Conservation (phyloP, 306 rosid species). For the Trifolium subterraneum region DNA sequence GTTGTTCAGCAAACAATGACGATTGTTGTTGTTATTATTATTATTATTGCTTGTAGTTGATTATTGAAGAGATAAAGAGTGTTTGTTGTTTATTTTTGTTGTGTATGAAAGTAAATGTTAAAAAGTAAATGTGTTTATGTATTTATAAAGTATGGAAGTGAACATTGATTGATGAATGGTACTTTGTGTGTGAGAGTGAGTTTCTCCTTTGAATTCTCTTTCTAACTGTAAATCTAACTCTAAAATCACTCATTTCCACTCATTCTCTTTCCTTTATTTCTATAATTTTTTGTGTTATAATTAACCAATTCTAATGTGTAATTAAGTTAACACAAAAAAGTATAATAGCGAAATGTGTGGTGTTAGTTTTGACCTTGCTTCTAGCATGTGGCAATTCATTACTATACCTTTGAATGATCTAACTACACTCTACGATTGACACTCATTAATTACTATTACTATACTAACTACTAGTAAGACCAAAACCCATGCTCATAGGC, state of each 20-base stretch:
- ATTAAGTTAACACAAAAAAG: background rate
- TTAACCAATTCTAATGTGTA: background rate
- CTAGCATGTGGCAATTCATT: conserved; percentile 27
- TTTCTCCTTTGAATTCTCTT: conserved; percentile 32
- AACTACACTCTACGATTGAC: background rate
- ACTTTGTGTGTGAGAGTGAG: background rate
- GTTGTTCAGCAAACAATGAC: background rate
- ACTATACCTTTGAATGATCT: background rate
- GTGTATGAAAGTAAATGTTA: background rate
- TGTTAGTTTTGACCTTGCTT: conserved; percentile 35
- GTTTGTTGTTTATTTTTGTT: background rate
- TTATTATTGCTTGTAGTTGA: background rate
- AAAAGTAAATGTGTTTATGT: background rate
- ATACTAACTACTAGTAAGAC: too few relatives aligned
- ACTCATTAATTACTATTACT: too few relatives aligned
- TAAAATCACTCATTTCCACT: conserved; percentile 54
- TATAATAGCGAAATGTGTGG: conserved; percentile 36
- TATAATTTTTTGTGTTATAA: background rate
- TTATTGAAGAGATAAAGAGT: background rate
- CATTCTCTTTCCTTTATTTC: too few relatives aligned
- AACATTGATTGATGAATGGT: background rate
- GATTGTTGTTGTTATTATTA: background rate
- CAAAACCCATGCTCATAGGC: too few relatives aligned
- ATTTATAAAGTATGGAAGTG: conserved; percentile 1
- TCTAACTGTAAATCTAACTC: conserved; percentile 10